phyloP scores from a whole-genome alignment of 1,139 yeast genomes.

The Pichia kudriavzevii region DNA sequence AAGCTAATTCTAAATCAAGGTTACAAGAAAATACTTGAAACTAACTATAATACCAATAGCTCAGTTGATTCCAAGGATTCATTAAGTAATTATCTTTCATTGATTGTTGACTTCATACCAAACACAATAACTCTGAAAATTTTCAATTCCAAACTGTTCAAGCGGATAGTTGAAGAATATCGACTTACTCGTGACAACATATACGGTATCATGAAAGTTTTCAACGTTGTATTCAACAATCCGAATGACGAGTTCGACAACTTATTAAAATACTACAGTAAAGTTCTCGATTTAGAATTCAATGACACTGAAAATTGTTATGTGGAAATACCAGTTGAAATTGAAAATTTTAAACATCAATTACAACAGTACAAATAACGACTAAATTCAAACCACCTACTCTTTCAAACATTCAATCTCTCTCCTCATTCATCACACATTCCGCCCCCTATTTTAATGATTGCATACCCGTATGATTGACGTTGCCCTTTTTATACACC shows the following conservation, averaged over 20 bases:
- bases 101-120: constrained; percentile 21
- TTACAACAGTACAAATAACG: constrained; percentile 1
- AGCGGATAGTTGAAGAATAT: constrained; percentile 25
- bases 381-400: not conserved
- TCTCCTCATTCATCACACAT: too few species aligned
- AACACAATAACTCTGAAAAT: constrained; percentile 15
- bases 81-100: constrained; percentile 24
- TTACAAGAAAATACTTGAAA: constrained; percentile 17
- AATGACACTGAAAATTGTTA: constrained; percentile 28
- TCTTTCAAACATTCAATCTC: not conserved
- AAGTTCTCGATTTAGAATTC: constrained; percentile 26
- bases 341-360: constrained; percentile 20
- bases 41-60: not conserved
- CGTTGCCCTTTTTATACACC: too few species aligned
- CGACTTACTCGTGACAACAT: constrained; percentile 27
- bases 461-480: too few species aligned
- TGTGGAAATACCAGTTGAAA: constrained; percentile 26
- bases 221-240: constrained; percentile 10
- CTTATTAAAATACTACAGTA: constrained; percentile 21
- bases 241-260: constrained; percentile 4
- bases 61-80: constrained; percentile 8
- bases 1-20: constrained; percentile 26
- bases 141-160: constrained; percentile 21
- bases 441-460: too few species aligned
- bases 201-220: constrained; percentile 27